Conservation (phyloP, 192 early-diverging fungal species). For the Backusella tarrabulga region DNA sequence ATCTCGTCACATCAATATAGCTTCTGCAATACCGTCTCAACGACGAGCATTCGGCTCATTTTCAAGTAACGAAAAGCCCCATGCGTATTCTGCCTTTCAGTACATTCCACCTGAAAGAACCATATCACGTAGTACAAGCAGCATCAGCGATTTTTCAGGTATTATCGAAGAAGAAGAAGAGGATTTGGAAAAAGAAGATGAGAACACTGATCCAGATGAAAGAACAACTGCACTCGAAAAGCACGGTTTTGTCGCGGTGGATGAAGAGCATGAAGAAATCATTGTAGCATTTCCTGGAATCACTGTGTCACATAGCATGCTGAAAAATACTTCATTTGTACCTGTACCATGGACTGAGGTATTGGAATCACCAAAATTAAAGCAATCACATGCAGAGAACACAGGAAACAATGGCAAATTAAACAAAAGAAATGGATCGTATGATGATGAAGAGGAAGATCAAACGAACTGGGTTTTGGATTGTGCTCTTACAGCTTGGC, state of each 20-base stretch:
- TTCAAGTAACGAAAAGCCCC: neutral
- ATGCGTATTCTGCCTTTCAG: conserved; percentile 10
- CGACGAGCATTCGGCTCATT: neutral
- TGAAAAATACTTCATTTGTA: conserved; percentile 18
- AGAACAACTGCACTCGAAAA: neutral
- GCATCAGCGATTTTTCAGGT: neutral
- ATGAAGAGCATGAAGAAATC: conserved; percentile 27
- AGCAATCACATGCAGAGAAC: neutral
- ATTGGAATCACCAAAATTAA: neutral
- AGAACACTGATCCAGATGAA: neutral
- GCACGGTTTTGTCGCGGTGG: conserved; percentile 23
- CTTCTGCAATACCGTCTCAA: neutral
- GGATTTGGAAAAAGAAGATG: neutral
- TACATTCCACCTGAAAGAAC: conserved; percentile 7
- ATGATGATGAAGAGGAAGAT: neutral
- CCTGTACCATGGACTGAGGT: conserved; percentile 24
- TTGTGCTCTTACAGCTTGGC: conserved; percentile 26
- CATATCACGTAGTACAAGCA: neutral
- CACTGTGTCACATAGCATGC: neutral
- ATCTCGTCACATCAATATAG: neutral
- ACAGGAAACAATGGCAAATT: neutral
- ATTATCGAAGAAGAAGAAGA: neutral
- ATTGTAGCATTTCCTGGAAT: conserved; percentile 21
- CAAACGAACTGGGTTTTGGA: conserved; percentile 20
- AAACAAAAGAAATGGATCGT: neutral